A percentile compares a stretch with the other conserved stretches of the same genome.
These are phyloP conservation scores for Cladosporium austrohemisphaericum DNA, from an alignment of 2,329 filamentous ascomycete species.

Conservation along the genomic window DNA sequence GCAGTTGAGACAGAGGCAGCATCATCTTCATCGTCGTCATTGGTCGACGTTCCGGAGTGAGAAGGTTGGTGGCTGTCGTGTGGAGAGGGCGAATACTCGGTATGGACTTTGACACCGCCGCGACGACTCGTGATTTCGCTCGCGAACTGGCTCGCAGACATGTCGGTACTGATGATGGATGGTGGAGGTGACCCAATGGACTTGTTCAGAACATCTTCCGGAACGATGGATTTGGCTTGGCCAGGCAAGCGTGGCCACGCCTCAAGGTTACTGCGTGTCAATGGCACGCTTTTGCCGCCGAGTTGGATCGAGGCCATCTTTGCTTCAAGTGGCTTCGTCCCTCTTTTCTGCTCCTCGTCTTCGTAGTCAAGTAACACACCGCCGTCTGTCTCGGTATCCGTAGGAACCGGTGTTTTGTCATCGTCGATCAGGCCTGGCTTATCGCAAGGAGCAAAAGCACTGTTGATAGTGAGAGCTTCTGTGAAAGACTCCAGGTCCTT, in stretches of 20 bases:
- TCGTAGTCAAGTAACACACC: constrained; percentile 21
- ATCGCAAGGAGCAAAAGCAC: not conserved
- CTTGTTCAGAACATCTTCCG: not conserved
- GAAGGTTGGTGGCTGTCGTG: not conserved
- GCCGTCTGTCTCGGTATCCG: constrained; percentile 23
- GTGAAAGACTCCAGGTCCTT: constrained; percentile 26
- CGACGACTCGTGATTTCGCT: constrained; percentile 18
- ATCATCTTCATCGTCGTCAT: constrained; percentile 5
- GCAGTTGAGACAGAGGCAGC: constrained; percentile 8
- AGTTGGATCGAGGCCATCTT: constrained; percentile 17
- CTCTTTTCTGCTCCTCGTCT: constrained; percentile 17
- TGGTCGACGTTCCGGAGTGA: not conserved
- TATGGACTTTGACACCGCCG: constrained; percentile 18
- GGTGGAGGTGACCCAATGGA: constrained; percentile 10
- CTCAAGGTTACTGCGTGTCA: constrained; percentile 10
- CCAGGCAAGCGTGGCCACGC: constrained; percentile 20
- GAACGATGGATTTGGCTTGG: constrained; percentile 6
- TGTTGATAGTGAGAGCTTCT: too few relatives aligned
- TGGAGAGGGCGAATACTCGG: constrained; percentile 1
- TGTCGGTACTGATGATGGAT: constrained; percentile 3
- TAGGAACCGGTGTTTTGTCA: constrained; percentile 23
- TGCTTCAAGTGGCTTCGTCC: constrained; percentile 17
- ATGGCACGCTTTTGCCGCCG: not conserved
- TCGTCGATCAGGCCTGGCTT: constrained; percentile 12
- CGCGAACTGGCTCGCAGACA: constrained; percentile 3